Conservation (phyloP, 352 stramenopile species). For the Globisporangium paroecandrum region DNA sequence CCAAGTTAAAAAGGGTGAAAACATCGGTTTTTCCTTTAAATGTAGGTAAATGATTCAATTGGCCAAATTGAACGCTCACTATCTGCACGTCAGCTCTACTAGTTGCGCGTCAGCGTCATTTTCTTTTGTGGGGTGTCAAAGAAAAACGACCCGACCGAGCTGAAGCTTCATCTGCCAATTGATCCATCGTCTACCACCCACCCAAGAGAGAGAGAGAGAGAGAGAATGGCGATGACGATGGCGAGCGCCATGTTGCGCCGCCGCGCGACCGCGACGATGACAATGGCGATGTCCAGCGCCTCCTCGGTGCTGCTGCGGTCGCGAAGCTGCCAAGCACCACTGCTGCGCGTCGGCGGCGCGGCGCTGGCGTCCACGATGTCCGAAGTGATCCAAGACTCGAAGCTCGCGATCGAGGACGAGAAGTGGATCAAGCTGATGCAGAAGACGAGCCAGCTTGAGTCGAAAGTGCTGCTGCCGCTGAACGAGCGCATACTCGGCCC, state of each 20-base stretch:
- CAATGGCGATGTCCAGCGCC: not conserved
- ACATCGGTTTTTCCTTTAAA: not conserved
- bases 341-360: not conserved
- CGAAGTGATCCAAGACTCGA: constrained; percentile 28
- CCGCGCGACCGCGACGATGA: not conserved
- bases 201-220: not conserved
- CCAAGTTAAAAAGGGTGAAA: not conserved
- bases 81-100: not conserved
- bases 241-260: constrained; percentile 12
- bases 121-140: constrained; percentile 1
- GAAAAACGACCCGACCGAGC: constrained; percentile 5
- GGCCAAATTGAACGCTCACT: not conserved
- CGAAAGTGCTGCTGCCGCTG: constrained; percentile 68
- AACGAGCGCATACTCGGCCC: constrained; percentile 86
- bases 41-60: not conserved
- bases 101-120: not conserved
- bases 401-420: constrained; percentile 43
- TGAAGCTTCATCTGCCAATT: constrained; percentile 9
- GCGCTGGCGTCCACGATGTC: constrained; percentile 15
- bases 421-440: constrained; percentile 86
- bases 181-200: not conserved
- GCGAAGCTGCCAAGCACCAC: not conserved
- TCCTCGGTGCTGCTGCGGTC: not conserved
- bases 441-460: constrained; percentile 71
- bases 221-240: constrained; percentile 14